Conservation (phyloP, 495 filamentous ascomycete genomes). For the Astrothelium macrocarpum region DNA sequence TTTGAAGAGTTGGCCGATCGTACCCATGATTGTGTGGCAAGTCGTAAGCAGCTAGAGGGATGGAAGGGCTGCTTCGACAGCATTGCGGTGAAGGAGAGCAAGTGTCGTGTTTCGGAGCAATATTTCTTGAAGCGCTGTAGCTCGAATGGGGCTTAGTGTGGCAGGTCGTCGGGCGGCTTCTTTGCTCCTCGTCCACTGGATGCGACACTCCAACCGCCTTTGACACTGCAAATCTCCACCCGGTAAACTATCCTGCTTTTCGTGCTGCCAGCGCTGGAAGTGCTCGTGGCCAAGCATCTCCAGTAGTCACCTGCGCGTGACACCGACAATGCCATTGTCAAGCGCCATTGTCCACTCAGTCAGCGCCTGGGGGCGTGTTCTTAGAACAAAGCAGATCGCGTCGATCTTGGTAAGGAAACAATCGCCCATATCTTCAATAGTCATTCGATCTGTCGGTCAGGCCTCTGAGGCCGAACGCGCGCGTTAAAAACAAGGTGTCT, state of each 20-base stretch:
- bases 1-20: background rate
- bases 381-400: slow-evolving; percentile 4
- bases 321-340: background rate
- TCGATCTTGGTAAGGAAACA: slow-evolving; percentile 3
- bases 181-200: background rate
- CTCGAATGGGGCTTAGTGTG: background rate
- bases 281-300: background rate
- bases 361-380: background rate
- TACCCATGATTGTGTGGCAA: slow-evolving; percentile 19
- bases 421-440: background rate
- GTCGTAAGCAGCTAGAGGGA: background rate
- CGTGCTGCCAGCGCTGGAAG: background rate
- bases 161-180: background rate
- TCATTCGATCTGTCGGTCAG: background rate
- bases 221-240: background rate
- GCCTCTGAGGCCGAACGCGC: background rate
- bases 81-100: slow-evolving; percentile 15
- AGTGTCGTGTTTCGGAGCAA: background rate
- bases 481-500: background rate
- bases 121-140: slow-evolving; percentile 6
- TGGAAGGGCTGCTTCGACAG: slow-evolving; percentile 12
- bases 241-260: background rate
- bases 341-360: slow-evolving; percentile 1
- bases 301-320: background rate
- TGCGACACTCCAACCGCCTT: background rate